Percentiles rank a stretch among this genome's conserved stretches.
phyloP scores from a whole-genome alignment of 192 early-diverging fungal species.

The Backusella macrospora region DNA sequence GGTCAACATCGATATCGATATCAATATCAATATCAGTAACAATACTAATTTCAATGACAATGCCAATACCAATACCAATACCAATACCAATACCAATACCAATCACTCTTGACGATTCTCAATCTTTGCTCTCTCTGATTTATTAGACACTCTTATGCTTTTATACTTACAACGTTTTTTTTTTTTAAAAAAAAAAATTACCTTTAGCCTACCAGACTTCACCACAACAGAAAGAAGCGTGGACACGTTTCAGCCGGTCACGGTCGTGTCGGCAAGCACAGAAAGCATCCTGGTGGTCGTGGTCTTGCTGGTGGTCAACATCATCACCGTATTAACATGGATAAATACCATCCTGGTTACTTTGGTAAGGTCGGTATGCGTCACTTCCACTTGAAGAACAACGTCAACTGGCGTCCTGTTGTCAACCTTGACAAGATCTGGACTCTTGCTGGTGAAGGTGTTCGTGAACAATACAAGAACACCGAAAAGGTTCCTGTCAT shows the following conservation, averaged over 20 bases:
- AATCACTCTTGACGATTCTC: neutral
- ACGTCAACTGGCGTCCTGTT: conserved; percentile 81
- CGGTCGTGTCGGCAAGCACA: conserved; percentile 89
- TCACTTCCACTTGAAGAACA: conserved; percentile 94
- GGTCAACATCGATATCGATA: no score
- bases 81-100: no score
- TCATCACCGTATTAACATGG: conserved; percentile 99
- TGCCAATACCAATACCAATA: no score
- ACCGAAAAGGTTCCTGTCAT: conserved; percentile 91
- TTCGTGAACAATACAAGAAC: conserved; percentile 78
- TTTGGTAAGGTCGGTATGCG: conserved; percentile 99
- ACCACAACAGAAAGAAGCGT: conserved; percentile 93
- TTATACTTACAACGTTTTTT: no score
- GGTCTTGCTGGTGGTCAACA: conserved; percentile 99
- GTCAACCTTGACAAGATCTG: conserved; percentile 95
- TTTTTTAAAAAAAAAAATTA: no score
- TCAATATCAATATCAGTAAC: no score
- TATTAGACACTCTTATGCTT: neutral
- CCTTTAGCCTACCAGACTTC: conserved; percentile 76
- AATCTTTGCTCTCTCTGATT: neutral
- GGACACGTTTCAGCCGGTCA: conserved; percentile 99
- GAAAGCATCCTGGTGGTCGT: conserved; percentile 99
- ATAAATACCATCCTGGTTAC: conserved; percentile 99
- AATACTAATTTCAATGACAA: no score
- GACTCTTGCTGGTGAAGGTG: conserved; percentile 86